Percentiles rank a stretch among this genome's conserved stretches.
Conservation (phyloP, 2,329 filamentous ascomycete species). For the Alternaria gansuensis region DNA sequence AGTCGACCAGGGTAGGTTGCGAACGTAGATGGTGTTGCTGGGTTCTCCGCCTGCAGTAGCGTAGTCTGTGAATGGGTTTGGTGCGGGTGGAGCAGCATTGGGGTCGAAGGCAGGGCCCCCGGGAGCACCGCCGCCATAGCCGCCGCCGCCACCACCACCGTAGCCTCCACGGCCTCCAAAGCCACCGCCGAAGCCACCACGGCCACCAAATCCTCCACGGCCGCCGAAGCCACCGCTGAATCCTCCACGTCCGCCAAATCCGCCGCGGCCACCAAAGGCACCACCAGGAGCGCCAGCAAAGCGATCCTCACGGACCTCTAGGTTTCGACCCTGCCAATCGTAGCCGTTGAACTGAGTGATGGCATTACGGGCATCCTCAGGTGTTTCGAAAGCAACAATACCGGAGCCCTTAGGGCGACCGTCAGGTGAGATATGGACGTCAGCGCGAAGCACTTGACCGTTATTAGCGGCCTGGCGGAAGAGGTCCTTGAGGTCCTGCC, state of each 20-base stretch:
- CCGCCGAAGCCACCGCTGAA: constrained; percentile 47
- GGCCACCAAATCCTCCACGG: constrained; percentile 58
- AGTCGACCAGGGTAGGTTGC: constrained; percentile 98
- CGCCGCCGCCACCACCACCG: constrained; percentile 54
- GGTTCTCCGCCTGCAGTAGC: constrained; percentile 87
- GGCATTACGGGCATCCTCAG: constrained; percentile 93
- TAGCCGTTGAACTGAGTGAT: constrained; percentile 99
- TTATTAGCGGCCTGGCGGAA: constrained; percentile 81
- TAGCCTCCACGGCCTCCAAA: constrained; percentile 50
- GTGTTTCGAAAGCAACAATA: constrained; percentile 94
- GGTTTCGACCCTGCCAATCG: constrained; percentile 92
- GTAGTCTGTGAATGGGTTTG: constrained; percentile 94
- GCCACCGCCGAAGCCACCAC: constrained; percentile 64
- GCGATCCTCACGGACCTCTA: constrained; percentile 96
- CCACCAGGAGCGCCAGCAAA: constrained; percentile 72
- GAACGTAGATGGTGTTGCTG: constrained; percentile 88
- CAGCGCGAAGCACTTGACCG: constrained; percentile 80
- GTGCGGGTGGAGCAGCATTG: constrained; percentile 62
- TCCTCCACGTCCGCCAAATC: constrained; percentile 42
- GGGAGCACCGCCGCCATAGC: constrained; percentile 53
- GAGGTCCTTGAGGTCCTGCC: constrained; percentile 98
- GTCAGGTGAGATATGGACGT: constrained; percentile 91
- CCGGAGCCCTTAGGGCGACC: constrained; percentile 96
- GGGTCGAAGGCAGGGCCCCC: constrained; percentile 58
- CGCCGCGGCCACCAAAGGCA: constrained; percentile 48